Base-by-base conservation (phyloP, 371 early-diverging fungal genomes). In the Mortierella sp. region DNA sequence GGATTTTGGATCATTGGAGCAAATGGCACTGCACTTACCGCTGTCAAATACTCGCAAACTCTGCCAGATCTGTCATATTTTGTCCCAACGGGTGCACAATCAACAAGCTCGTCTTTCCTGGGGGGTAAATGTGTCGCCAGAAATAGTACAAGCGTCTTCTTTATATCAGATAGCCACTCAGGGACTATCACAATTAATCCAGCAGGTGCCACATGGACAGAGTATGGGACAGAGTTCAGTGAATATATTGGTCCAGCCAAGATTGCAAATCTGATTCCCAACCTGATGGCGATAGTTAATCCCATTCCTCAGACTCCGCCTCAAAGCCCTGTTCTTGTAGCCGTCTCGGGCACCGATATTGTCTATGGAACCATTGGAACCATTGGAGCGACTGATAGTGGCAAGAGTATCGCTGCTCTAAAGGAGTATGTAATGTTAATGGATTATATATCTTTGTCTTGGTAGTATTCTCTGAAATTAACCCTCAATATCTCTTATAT, bases 1-100 rank as follows among this genome's bases (percentile, higher is more conserved):
- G 67, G 64, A 28, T 48, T 60, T 38, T 77, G 77, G 77, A 63
- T 66, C 57, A 57, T 77, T 6, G 77, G 77, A 36, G 4, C 22
- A 55, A 59, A 61, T 4, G 28, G n/a, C 38, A 24, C 15, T 24
- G 1, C 3, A 19, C 36, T 74, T 19, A 59, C 58, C 28, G 65
- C 69, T 38, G 47, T 57, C 47, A 65, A 69, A 28, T 10, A 33
- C n/a, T n/a, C 50, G n/a, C 50, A 16, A 50, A 50, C 16, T 50
- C 50, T n/a, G 38, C 52, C 45, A 24, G 40, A 10, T 8, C 21
- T 19, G 13, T 50, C 50, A 50, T n/a, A 7, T 7, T 50, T n/a
- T 11, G 16, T 16, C n/a, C n/a, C 50, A 5, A n/a, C 50, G 6
- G 50, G 50, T n/a, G 24, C 6, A 33, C 11, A 36, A 41, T 6